Percentiles rank a stretch among this genome's conserved stretches.
Evolutionary conservation across 2,329 filamentous ascomycete species (phyloP).

Genomic region (Coleophoma cylindrospora): DNA sequence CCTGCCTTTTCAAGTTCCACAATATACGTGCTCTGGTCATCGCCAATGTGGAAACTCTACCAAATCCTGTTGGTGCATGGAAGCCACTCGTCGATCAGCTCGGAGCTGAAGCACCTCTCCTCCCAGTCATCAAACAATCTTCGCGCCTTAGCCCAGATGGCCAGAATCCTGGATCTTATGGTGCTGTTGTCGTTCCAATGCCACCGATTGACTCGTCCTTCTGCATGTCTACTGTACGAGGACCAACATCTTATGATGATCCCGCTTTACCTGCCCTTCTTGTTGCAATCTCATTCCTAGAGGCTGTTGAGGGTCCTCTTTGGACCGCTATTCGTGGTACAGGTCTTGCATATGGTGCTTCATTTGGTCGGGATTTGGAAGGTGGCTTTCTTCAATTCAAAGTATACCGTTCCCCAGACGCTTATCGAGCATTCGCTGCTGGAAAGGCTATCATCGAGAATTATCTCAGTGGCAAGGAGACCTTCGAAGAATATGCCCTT

Average conservation of each 20-base stretch:
- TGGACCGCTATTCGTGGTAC: conserved; percentile 92
- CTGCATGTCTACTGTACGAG: conserved; percentile 68
- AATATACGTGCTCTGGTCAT: conserved; percentile 86
- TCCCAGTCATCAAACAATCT: conserved; percentile 65
- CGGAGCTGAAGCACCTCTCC: conserved; percentile 46
- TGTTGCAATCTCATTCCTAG: conserved; percentile 86
- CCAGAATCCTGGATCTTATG: conserved; percentile 65
- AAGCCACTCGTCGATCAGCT: conserved; percentile 43
- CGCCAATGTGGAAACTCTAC: conserved; percentile 70
- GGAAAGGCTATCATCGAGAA: conserved; percentile 70
- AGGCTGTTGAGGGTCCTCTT: conserved; percentile 87
- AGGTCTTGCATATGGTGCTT: conserved; percentile 85
- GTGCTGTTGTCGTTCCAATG: conserved; percentile 81
- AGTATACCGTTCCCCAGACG: conserved; percentile 86
- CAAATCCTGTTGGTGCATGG: conserved; percentile 76
- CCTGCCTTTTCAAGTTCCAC: conserved; percentile 71
- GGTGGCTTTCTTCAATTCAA: conserved; percentile 77
- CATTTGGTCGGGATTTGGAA: conserved; percentile 73
- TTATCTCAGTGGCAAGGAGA: conserved; percentile 65
- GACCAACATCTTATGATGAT: conserved; percentile 70
- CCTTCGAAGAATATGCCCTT: conserved; percentile 64
- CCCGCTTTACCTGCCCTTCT: conserved; percentile 77
- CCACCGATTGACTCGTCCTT: conserved; percentile 90
- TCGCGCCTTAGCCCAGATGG: conserved; percentile 74
- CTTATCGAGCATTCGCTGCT: conserved; percentile 77